Conservation (phyloP, 192 early-diverging fungal genomes). For the Umbelopsis ramanniana region DNA sequence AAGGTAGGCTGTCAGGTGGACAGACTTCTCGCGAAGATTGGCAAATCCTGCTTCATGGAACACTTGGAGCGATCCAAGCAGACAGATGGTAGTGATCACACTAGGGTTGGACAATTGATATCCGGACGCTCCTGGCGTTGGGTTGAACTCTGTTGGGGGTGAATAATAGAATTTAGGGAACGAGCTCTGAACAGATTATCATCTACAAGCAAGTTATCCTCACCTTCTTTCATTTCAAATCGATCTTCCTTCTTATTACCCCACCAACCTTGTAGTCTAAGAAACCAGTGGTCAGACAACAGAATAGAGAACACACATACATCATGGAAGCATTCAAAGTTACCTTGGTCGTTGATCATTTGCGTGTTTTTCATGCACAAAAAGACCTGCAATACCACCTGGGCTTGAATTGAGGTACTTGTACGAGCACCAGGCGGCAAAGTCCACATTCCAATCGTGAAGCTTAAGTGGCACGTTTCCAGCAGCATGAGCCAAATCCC, state of each 20-base stretch:
- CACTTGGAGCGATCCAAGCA: slow-evolving; percentile 81
- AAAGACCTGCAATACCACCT: slow-evolving; percentile 90
- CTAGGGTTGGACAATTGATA: slow-evolving; percentile 91
- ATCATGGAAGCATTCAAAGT: neutral
- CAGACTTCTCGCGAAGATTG: slow-evolving; percentile 74
- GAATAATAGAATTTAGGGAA: neutral
- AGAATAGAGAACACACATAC: neutral
- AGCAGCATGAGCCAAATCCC: slow-evolving; percentile 94
- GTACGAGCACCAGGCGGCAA: slow-evolving; percentile 99
- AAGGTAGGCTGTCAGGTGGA: slow-evolving; percentile 83
- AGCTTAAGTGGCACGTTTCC: slow-evolving; percentile 89
- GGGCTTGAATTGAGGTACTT: slow-evolving; percentile 99
- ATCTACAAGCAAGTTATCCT: neutral
- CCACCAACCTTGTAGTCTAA: slow-evolving; percentile 77
- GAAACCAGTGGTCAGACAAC: slow-evolving; percentile 12
- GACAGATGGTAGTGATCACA: slow-evolving; percentile 70
- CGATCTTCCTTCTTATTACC: slow-evolving; percentile 80
- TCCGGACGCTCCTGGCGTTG: slow-evolving; percentile 78
- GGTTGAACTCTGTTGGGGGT: slow-evolving; percentile 62
- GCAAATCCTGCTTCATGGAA: slow-evolving; percentile 76
- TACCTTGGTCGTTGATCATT: slow-evolving; percentile 59
- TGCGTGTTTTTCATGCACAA: slow-evolving; percentile 87
- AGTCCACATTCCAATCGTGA: slow-evolving; percentile 97
- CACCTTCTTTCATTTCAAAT: slow-evolving; percentile 86
- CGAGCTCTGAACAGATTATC: neutral